Conservation (phyloP, 2,329 filamentous ascomycete genomes). For the Cytospora paraplurivora region DNA sequence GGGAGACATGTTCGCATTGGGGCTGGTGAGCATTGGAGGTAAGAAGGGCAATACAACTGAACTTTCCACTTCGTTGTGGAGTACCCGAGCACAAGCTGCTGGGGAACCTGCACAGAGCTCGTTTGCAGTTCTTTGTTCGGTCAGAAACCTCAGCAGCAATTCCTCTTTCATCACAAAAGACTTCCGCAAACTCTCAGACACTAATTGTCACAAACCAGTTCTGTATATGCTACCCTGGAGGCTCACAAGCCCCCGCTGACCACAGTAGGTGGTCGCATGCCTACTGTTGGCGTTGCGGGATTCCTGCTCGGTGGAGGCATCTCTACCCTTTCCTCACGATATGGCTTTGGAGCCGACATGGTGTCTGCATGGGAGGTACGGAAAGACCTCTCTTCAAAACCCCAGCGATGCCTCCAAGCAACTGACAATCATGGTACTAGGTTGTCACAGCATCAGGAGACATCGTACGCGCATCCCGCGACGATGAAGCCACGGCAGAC, state of each 20-base stretch:
- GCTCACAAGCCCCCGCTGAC: constrained; percentile 4
- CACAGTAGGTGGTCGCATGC: constrained; percentile 14
- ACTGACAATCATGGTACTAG: not conserved
- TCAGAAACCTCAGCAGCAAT: not conserved
- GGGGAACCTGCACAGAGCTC: not conserved
- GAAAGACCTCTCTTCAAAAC: not conserved
- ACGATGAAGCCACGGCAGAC: constrained; percentile 7
- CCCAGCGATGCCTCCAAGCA: not conserved
- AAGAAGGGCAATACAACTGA: not conserved
- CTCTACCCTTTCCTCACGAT: constrained; percentile 5
- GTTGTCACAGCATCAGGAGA: constrained; percentile 13
- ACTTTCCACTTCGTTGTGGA: not conserved
- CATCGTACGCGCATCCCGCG: constrained; percentile 7
- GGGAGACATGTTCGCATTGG: constrained; percentile 7
- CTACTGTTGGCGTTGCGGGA: constrained; percentile 4
- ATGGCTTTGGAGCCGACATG: not conserved
- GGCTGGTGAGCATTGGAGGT: constrained; percentile 11
- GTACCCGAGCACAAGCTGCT: not conserved
- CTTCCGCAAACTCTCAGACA: not conserved
- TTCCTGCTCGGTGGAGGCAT: constrained; percentile 20
- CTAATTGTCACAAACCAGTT: not conserved
- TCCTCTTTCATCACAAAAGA: not conserved
- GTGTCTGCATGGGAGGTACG: constrained; percentile 14
- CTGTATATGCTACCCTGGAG: constrained; percentile 13
- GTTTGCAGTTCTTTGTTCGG: not conserved